Conservation (phyloP, 2,329 filamentous ascomycete species). For the Whalleya microplaca region DNA sequence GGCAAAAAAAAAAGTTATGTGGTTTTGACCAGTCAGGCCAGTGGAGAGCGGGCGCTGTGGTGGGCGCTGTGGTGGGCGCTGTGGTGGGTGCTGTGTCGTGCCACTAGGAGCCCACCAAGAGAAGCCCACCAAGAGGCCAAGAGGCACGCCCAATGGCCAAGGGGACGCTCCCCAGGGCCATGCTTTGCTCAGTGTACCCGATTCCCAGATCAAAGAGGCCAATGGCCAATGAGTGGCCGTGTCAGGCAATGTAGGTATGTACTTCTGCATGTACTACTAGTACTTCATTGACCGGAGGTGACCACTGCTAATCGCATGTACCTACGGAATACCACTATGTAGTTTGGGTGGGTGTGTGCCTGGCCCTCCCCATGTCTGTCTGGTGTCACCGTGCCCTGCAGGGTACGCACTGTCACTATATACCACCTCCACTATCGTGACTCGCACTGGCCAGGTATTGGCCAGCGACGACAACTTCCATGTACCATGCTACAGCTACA, state of each 20-base stretch:
- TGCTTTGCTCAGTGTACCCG: background rate
- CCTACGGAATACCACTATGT: background rate
- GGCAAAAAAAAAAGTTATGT: slow-evolving; percentile 21
- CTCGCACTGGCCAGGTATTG: background rate
- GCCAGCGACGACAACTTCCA: background rate
- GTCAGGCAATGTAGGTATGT: background rate
- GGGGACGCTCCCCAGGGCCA: too few species aligned
- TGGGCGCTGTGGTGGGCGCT: too few species aligned
- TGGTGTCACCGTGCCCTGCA: background rate
- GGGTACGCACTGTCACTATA: background rate
- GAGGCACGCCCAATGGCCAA: too few species aligned
- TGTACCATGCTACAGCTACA: background rate
- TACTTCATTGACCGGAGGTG: background rate
- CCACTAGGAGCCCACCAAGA: background rate
- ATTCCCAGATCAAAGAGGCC: background rate
- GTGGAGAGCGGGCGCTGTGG: too few species aligned
- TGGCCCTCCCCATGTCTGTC: too few species aligned
- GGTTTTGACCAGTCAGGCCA: slow-evolving; percentile 29
- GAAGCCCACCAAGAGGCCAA: too few species aligned
- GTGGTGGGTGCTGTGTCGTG: background rate
- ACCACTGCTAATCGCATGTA: background rate
- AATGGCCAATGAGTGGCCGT: too few species aligned
- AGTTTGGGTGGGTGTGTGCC: background rate
- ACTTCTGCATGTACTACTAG: background rate
- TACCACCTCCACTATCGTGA: background rate